Evolutionary conservation across 2,329 filamentous ascomycete species (phyloP).

Genomic region (Aureobasidium melanogenum): DNA sequence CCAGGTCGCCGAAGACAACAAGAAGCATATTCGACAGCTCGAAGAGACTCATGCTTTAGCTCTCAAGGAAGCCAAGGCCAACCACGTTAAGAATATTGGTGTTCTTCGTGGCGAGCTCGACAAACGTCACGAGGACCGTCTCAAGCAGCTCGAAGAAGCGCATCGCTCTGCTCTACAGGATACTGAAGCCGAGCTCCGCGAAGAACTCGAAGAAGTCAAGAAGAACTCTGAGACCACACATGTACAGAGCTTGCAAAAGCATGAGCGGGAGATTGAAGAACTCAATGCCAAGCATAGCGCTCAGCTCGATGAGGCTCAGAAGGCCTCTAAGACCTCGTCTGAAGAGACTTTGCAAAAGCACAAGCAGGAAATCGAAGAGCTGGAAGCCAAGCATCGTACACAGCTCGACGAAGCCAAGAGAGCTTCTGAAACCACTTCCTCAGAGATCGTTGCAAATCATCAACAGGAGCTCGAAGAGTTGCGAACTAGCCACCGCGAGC

Average conservation of each 20-base stretch:
- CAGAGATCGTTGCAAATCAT: not conserved
- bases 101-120: not conserved
- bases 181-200: not conserved
- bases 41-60: not conserved
- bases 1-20: not conserved
- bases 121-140: not conserved
- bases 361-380: not conserved
- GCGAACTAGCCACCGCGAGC: not conserved
- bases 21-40: not conserved
- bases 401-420: not conserved
- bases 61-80: not conserved
- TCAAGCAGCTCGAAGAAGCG: not conserved
- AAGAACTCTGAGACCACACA: not conserved
- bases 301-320: not conserved
- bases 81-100: not conserved
- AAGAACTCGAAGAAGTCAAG: not conserved
- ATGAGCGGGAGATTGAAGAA: not conserved
- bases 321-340: not conserved
- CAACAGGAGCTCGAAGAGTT: not conserved
- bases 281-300: conserved; percentile 3
- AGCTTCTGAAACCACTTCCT: not conserved
- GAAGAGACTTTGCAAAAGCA: not conserved
- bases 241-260: not conserved
- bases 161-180: not conserved
- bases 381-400: not conserved